Conservation (phyloP, 768 basidiomycete genomes). For the Rubroboletus pulcherrimus region DNA sequence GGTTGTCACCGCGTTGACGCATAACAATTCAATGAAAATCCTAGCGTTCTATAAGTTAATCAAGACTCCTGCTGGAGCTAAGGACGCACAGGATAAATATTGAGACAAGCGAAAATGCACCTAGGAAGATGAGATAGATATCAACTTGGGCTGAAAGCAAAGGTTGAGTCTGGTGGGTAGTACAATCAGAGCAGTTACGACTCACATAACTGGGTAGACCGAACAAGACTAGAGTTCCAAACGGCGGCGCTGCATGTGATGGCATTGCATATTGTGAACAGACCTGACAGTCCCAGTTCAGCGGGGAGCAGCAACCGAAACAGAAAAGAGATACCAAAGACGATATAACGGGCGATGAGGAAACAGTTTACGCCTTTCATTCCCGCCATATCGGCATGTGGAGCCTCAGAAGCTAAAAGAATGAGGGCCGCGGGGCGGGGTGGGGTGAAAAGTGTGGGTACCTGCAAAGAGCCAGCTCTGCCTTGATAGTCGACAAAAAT, state of each 20-base stretch:
- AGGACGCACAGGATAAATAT: conserved; percentile 56
- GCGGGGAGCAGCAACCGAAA: not conserved
- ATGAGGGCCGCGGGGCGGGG: conserved; percentile 34
- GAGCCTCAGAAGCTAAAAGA: conserved; percentile 14
- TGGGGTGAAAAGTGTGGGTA: conserved; percentile 2
- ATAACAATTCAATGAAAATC: conserved; percentile 56
- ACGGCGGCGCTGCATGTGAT: conserved; percentile 61
- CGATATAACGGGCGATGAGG: conserved; percentile 51
- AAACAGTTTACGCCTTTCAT: conserved; percentile 42
- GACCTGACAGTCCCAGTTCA: conserved; percentile 34
- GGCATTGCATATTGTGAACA: conserved; percentile 63
- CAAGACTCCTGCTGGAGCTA: not conserved
- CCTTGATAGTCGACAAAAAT: conserved; percentile 3
- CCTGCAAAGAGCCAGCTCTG: conserved; percentile 31
- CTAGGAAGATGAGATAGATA: conserved; percentile 56
- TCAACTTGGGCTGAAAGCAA: conserved; percentile 44
- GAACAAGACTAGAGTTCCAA: conserved; percentile 60
- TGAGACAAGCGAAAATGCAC: conserved; percentile 53
- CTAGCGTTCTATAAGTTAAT: conserved; percentile 26
- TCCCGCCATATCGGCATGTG: conserved; percentile 29
- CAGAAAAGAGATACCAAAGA: conserved; percentile 45
- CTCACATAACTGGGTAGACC: conserved; percentile 39
- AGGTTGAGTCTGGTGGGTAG: conserved; percentile 8
- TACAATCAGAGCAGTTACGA: conserved; percentile 6
- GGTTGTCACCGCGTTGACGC: conserved; percentile 47